Percentiles rank a stretch among this genome's conserved stretches.
These are phyloP conservation scores for Oidium heveae DNA, from an alignment of 2,329 filamentous ascomycete genomes.

Conservation along the genomic window DNA sequence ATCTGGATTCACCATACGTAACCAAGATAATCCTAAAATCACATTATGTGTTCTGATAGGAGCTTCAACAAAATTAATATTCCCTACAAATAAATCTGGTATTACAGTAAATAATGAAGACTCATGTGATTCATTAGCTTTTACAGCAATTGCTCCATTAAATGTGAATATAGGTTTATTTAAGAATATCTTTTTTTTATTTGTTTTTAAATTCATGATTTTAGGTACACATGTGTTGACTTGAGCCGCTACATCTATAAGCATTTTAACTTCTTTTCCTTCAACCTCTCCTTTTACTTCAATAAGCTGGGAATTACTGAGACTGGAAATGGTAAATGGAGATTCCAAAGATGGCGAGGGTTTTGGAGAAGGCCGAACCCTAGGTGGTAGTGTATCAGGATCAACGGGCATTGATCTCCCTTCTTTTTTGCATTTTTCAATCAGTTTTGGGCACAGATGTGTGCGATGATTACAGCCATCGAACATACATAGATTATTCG, in stretches of 20 bases:
- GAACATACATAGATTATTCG: constrained; percentile 1
- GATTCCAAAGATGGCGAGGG: background rate
- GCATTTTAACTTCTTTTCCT: background rate
- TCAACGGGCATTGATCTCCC: background rate
- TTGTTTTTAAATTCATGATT: background rate
- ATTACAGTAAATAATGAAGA: background rate
- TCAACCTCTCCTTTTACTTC: background rate
- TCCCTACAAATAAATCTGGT: background rate
- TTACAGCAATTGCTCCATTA: background rate
- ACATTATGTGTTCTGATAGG: background rate
- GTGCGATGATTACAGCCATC: constrained; percentile 1
- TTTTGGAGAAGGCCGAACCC: background rate
- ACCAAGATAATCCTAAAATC: background rate
- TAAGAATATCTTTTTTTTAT: background rate
- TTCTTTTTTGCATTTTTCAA: background rate
- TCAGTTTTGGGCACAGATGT: background rate
- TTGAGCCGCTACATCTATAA: background rate
- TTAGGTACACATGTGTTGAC: background rate
- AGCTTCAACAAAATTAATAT: background rate
- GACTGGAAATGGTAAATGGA: background rate
- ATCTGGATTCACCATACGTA: background rate
- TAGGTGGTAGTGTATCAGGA: background rate
- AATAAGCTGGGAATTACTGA: background rate
- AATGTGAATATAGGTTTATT: background rate
- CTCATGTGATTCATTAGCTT: background rate